A percentile compares a stretch with the other conserved stretches of the same genome.
Evolutionary conservation across 768 basidiomycete species (phyloP).

Genomic region (Termitomyces sp.): DNA sequence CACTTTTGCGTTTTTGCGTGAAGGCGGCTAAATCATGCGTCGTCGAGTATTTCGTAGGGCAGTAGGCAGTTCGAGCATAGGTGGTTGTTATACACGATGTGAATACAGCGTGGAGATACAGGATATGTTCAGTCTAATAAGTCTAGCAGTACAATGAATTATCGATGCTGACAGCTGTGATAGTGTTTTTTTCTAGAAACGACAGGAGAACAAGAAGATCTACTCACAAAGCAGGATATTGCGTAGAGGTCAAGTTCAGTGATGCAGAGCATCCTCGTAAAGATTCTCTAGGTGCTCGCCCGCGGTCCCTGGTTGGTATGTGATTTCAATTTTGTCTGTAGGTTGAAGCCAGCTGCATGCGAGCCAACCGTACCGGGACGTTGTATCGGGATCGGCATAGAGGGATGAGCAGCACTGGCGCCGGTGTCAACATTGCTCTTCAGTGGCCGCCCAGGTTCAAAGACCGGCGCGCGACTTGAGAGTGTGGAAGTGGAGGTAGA

Average conservation of each 20-base stretch:
- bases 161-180: background rate
- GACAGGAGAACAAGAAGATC: background rate
- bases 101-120: background rate
- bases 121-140: background rate
- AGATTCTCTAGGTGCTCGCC: background rate
- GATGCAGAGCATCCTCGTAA: background rate
- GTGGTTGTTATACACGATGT: background rate
- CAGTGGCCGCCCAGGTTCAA: slow-evolving; percentile 12
- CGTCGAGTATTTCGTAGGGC: no score
- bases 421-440: background rate
- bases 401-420: slow-evolving; percentile 1
- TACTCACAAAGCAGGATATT: background rate
- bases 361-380: background rate
- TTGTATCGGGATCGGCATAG: slow-evolving; percentile 8
- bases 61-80: no score
- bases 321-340: background rate
- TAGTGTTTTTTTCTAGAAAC: background rate
- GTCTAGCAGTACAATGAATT: background rate
- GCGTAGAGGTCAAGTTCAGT: no score
- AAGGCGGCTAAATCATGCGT: no score
- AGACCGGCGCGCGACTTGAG: slow-evolving; percentile 12
- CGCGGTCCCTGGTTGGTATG: slow-evolving; percentile 1
- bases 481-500: slow-evolving; percentile 5
- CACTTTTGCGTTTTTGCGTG: no score
- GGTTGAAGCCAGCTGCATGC: background rate